Evolutionary conservation across 495 filamentous ascomycete species (phyloP).

Genomic region (Cryomyces minteri): DNA sequence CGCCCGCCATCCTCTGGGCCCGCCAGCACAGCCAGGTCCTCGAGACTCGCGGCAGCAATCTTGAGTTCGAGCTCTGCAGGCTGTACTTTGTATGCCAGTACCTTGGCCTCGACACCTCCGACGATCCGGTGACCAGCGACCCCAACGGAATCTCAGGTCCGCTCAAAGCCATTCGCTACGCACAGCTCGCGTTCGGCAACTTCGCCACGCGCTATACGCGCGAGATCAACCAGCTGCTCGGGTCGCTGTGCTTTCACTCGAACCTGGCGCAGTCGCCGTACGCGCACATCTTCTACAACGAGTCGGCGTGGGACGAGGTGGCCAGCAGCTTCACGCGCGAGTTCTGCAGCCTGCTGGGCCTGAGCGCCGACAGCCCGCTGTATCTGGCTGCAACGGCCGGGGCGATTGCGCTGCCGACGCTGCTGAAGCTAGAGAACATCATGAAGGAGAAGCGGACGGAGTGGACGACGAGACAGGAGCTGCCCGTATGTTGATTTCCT

Average conservation of each 20-base stretch:
- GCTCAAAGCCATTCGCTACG: constrained; percentile 53
- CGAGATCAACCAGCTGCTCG: constrained; percentile 61
- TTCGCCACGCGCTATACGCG: constrained; percentile 52
- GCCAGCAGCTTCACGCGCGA: constrained; percentile 73
- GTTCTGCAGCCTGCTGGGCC: constrained; percentile 80
- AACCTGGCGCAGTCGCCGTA: constrained; percentile 61
- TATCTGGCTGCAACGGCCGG: constrained; percentile 86
- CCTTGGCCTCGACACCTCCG: constrained; percentile 15
- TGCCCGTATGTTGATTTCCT: constrained; percentile 38
- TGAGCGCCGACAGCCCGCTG: constrained; percentile 76
- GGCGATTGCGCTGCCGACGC: constrained; percentile 68
- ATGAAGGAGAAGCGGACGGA: constrained; percentile 78
- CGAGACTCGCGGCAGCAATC: constrained; percentile 69
- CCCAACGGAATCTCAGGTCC: constrained; percentile 21
- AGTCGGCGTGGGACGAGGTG: constrained; percentile 60
- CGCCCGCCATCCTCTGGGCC: constrained; percentile 78
- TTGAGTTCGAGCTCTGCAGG: constrained; percentile 84
- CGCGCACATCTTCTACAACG: constrained; percentile 49
- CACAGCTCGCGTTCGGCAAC: constrained; percentile 38
- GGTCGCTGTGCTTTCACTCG: constrained; percentile 56
- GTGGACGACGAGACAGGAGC: constrained; percentile 81
- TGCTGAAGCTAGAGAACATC: constrained; percentile 65
- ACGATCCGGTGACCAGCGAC: constrained; percentile 5
- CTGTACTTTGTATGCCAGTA: constrained; percentile 79
- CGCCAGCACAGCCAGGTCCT: constrained; percentile 45